Percentiles rank a stretch among this genome's conserved stretches.
Evolutionary conservation across 2,329 filamentous ascomycete genomes (phyloP).

Genomic region (Fusarium sp.): DNA sequence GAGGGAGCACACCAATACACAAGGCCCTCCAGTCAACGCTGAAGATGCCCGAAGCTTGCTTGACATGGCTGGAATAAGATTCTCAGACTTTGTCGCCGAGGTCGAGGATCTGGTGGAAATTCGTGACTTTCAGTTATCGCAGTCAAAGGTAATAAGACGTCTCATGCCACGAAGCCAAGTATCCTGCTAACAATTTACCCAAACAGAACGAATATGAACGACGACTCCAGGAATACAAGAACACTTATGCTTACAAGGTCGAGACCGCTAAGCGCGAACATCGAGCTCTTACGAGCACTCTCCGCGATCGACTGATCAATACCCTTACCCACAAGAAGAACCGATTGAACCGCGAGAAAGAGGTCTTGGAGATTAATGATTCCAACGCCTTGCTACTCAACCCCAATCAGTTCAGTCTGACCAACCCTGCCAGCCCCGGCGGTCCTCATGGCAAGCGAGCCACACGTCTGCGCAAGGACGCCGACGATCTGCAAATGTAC

Average conservation of each 20-base stretch:
- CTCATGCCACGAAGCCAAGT: conserved; percentile 2
- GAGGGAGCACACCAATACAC: conserved; percentile 65
- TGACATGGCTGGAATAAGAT: conserved; percentile 84
- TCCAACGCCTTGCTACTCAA: conserved; percentile 75
- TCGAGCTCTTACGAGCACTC: conserved; percentile 68
- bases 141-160: conserved; percentile 76
- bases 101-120: conserved; percentile 91
- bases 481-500: conserved; percentile 69
- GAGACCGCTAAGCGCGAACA: conserved; percentile 74
- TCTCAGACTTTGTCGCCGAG: conserved; percentile 85
- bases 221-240: conserved; percentile 70
- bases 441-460: conserved; percentile 73
- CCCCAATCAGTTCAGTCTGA: conserved; percentile 76
- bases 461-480: conserved; percentile 71
- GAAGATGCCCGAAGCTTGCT: conserved; percentile 68
- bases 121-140: conserved; percentile 84
- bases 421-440: conserved; percentile 73
- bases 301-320: conserved; percentile 76
- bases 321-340: conserved; percentile 74
- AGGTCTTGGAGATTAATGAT: conserved; percentile 76
- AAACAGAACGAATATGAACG: conserved; percentile 73
- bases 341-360: conserved; percentile 74
- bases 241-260: conserved; percentile 71
- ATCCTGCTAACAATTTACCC: conserved; percentile 31
- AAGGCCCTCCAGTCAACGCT: conserved; percentile 55